Conservation (phyloP, 345 rosid species). For the Angophora floribunda region DNA sequence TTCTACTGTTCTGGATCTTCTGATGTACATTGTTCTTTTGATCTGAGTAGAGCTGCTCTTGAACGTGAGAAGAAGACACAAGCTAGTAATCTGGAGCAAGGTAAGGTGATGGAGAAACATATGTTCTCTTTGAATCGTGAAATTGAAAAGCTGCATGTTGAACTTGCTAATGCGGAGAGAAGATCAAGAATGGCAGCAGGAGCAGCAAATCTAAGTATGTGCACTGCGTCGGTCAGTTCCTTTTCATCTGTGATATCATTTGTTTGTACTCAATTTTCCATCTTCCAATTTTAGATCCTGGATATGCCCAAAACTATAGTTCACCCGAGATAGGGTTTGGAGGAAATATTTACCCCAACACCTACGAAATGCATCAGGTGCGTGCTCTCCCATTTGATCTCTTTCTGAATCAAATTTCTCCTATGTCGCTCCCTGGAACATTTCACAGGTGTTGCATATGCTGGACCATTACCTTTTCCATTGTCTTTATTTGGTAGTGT, state of each 20-base stretch:
- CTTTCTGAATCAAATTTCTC: background rate
- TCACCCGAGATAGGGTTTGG: slow-evolving; percentile 24
- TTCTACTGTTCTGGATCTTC: background rate
- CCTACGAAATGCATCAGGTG: slow-evolving; percentile 44
- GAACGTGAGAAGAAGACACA: slow-evolving; percentile 67
- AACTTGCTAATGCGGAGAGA: slow-evolving; percentile 39
- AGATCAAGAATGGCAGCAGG: slow-evolving; percentile 33
- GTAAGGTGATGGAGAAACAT: slow-evolving; percentile 53
- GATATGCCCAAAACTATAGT: slow-evolving; percentile 32
- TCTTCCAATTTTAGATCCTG: slow-evolving; percentile 18
- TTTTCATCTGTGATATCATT: background rate
- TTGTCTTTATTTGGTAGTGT: background rate
- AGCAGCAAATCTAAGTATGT: slow-evolving; percentile 39
- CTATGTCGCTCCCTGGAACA: background rate
- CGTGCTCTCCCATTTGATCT: background rate
- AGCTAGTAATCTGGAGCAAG: slow-evolving; percentile 55
- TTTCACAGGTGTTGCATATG: background rate
- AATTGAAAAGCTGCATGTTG: slow-evolving; percentile 32
- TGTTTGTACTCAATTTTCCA: background rate
- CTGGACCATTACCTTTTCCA: background rate
- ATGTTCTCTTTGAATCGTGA: slow-evolving; percentile 30
- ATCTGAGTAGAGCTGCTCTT: slow-evolving; percentile 49
- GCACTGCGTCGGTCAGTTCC: background rate
- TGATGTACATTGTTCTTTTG: background rate
- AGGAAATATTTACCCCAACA: slow-evolving; percentile 17